Base-by-base conservation (phyloP, 768 basidiomycete species). In the Tricholoma furcatifolium region DNA sequence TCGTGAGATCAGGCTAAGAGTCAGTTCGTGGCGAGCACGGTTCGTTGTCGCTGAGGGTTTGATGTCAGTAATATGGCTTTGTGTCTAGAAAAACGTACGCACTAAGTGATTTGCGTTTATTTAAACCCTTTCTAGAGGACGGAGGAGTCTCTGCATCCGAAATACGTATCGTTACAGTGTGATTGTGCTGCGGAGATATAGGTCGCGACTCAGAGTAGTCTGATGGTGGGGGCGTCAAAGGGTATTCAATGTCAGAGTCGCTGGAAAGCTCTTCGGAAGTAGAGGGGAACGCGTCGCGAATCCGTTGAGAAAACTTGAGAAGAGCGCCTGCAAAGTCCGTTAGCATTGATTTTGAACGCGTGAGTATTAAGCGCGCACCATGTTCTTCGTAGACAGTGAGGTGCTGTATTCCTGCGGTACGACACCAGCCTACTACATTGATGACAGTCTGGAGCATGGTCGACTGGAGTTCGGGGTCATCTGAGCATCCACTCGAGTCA, bases 171-270 rank as follows among this genome's bases (percentile, higher is more conserved):
- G 31, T 55, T 11, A 67, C 39, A n/a, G 62, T 67, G 27, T 65
- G 59, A 21, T 62, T 61, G 17, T 66, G 54, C 47, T 70, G 75
- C 9, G 86, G 85, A 2, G 85, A 85, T 21, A 83, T 69, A 24
- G 84, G 75, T 51, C 83, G 74, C 10, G 88, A 88, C 21, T 79
- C 81, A 21, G 86, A 82, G 60, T 77, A 78, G 64, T 89, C 88
- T 7, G 89, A 91, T 15, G 79, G 71, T 3, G 89, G 90, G n/a
- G 89, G 90, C 0, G 89, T 91, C 40, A 82, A 72, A 36, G 89
- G 90, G 65, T 84, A 90, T 61, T 83, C 80, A 3, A 79, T 66
- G 50, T 88, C 86, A 17, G 81, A 80, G 43, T 62, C 62, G 14
- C 57, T 56, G 14, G 60, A 62, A 27, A 58, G 53, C 38, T 63